Evolutionary conservation across 345 rosid genomes (phyloP), one percentile per base, ranked within the genome.

Genomic region (Aegle marmelos): DNA sequence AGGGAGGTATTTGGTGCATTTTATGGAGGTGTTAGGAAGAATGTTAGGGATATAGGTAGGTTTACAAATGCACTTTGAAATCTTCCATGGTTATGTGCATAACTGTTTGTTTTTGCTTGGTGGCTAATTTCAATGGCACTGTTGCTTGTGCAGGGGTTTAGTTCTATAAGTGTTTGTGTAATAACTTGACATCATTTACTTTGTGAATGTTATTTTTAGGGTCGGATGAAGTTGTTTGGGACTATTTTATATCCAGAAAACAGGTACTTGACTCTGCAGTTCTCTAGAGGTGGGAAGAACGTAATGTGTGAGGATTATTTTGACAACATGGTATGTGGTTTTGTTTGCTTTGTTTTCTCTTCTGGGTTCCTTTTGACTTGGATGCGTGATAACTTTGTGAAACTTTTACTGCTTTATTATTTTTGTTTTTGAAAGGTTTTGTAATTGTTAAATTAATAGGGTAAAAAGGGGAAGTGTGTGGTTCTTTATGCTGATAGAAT

Each of bases 181-280:
- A 27, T 48, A 41, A 6, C 5, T 30, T 7, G 27, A 30, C 1
- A 9, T 62, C 36, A 25, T 69, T 6, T 59, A 11, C 72, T 78
- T 81, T 74, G 48, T 37, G 61, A 71, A 5, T 36, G n/a, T 48
- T 27, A 48, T 70, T 79, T 79, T 63, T 81, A 91, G 98, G 98
- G 98, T 76, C 93, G 83, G n/a, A 88, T 95, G 96, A 95, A 95
- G 82, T 78, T 95, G 59, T 92, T 95, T 76, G 99, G 98, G 59
- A 95, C 97, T 8, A 85, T 92, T 48, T 79, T 89, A 31, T 90
- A 89, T 69, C 94, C 91, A 13, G 85, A 89, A 81, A 90, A 88
- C 66, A 83, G 83, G 73, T 90, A 89, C 66, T 76, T 92, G 79
- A 85, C 90, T 4, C 73, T 92, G 82, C 94, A 93, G 21, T 93